Conservation (phyloP, 202 grass and related monocot species). For the Zizania palustris region DNA sequence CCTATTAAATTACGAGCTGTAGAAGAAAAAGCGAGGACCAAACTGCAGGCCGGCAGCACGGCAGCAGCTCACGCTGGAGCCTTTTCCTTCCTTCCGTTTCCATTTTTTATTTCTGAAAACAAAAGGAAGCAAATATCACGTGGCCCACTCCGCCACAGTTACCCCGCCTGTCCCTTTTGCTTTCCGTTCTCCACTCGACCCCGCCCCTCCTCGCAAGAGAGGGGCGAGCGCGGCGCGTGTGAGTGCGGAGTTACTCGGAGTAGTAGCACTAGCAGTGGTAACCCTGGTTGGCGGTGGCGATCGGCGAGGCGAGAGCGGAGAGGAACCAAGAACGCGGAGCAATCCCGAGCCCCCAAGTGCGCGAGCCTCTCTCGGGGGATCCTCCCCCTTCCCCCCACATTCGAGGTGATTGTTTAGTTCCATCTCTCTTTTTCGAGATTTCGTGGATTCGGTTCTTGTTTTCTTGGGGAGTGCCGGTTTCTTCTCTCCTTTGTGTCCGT, state of each 20-base stretch:
- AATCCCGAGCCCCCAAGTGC: neutral
- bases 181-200: constrained; percentile 28
- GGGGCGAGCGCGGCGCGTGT: neutral
- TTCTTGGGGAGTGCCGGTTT: constrained; percentile 30
- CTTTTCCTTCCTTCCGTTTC: constrained; percentile 11
- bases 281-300: constrained; percentile 34
- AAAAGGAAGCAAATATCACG: constrained; percentile 35
- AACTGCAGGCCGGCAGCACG: no score
- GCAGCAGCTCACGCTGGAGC: constrained; percentile 30
- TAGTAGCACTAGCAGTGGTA: constrained; percentile 12
- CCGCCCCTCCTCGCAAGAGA: constrained; percentile 35
- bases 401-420: constrained; percentile 45
- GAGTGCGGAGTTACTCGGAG: constrained; percentile 37
- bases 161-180: constrained; percentile 44
- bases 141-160: constrained; percentile 27
- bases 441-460: neutral
- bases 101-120: constrained; percentile 1
- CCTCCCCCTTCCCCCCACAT: constrained; percentile 31
- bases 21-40: no score
- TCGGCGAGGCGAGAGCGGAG: constrained; percentile 17
- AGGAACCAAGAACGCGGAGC: constrained; percentile 29
- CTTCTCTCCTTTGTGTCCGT: neutral
- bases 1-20: no score
- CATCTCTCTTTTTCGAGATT: neutral
- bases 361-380: constrained; percentile 28